A percentile compares a stretch with the other conserved stretches of the same genome.
Conservation (phyloP, 2,329 filamentous ascomycete species). For the Thyridium curvatum region DNA sequence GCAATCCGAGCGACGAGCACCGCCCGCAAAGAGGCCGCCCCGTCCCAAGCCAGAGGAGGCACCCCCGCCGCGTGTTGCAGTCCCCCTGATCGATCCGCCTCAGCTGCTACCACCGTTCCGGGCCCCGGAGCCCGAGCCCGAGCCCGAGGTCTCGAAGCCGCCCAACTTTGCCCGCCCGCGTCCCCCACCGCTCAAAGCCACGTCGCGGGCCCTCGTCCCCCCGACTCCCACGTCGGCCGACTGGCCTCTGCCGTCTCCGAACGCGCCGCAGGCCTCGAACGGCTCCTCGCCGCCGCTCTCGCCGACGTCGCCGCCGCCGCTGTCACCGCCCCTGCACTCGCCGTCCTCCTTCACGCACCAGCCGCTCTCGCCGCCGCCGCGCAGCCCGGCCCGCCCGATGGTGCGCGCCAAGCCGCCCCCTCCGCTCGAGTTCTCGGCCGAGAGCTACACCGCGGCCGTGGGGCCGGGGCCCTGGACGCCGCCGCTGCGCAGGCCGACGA, state of each 20-base stretch:
- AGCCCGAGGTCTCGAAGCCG: background rate
- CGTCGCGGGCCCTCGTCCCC: background rate
- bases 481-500: slow-evolving; percentile 6
- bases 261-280: background rate
- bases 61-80: background rate
- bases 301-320: background rate
- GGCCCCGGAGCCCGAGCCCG: background rate
- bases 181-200: background rate
- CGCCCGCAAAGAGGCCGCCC: background rate
- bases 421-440: slow-evolving; percentile 9
- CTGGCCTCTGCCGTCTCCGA: slow-evolving; percentile 10
- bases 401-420: slow-evolving; percentile 2
- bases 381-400: background rate
- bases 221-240: slow-evolving; percentile 7
- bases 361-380: slow-evolving; percentile 3
- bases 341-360: background rate
- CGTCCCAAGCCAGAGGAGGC: background rate
- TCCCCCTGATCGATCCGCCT: no score
- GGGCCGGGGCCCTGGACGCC: slow-evolving; percentile 11
- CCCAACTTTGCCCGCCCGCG: no score
- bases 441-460: slow-evolving; percentile 12
- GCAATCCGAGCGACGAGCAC: background rate
- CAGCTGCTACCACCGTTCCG: background rate
- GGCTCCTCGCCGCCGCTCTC: background rate
- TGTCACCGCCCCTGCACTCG: background rate